Base-by-base conservation (phyloP, 2,329 filamentous ascomycete genomes). In the Hypoxylon sp. region DNA sequence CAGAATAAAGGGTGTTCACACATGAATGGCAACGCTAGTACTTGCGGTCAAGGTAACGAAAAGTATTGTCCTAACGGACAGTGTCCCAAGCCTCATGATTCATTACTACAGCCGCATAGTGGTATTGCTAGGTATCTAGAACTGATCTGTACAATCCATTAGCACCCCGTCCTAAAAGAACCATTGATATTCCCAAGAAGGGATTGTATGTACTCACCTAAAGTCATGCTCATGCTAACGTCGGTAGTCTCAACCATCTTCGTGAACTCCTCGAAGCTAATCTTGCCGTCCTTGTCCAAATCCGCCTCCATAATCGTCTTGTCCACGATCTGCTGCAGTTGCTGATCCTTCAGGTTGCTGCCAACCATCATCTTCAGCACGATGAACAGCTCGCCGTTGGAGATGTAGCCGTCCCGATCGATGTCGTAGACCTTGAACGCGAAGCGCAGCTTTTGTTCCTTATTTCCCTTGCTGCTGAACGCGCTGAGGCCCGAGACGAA, bases 361-460 rank as follows among this genome's bases (percentile, higher is more conserved):
- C 96, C 96, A 54, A 99, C 96, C 96, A 99, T 99, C 96, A 99
- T 99, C 91, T 99, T 99, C 76, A 99, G 87, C 76, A 99, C 96
- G 76, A 99, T 98, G 81, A 98, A 99, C 54, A 99, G 88, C 84
- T 99, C 96, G 75, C 96, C 96, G 81, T 99, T 99, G 84, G 93
- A 97, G 77, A 99, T 99, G 83, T 92, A 99, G 23, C 96, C 96
- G 80, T 99, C 96, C 65, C 96, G 93, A 81, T 99, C 96, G 76
- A 99, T 98, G 80, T 99, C 96, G 85, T 99, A 99, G 67, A 99
- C 96, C 81, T 97, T 97, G 88, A 99, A 99, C 46, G 96, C 96
- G 77, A 99, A 99, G 58, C 89, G 90, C 70, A 98, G 87, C 85
- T 99, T 99, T 83, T 99, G 95, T 81, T 97, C 94, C 85, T 99